Base-by-base conservation (phyloP, 345 rosid species). In the Gossypium mustelinum region DNA sequence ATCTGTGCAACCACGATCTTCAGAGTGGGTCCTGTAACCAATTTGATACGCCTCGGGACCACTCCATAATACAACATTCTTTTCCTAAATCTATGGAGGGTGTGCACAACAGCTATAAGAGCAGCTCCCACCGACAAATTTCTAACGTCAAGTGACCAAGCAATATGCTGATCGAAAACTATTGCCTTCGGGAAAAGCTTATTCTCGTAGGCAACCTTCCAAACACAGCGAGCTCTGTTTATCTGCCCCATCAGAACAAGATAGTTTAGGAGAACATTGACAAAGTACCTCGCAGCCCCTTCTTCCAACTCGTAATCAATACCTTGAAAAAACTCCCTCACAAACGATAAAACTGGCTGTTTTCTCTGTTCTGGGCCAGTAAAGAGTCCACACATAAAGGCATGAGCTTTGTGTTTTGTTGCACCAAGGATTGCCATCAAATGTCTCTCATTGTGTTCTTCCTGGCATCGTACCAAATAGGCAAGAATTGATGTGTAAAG, bases 171-270 rank as follows among this genome's bases (percentile, higher is more conserved):
- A 81, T 95, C 97, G 47, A 92, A 95, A 69, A 95, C 98, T 18
- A 95, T 93, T 65, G 99, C 98, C 81, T 95, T 95, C 0, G 97
- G 98, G 77, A 92, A 95, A 78, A 95, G 97, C 86, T 95, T 95
- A 76, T 92, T 95, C 84, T 95, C 98, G 18, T 93, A 93, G 0
- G 98, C 94, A 29, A 95, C 99, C 88, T 95, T 93, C 98, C 98
- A 95, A 72, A 93, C 87, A 79, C 99, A 95, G 16, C 98, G 86
- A 45, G 97, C 99, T 68, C 97, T 85, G 82, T 95, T 95, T 56
- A 93, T 89, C 82, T 92, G 98, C 65, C 97, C 99, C 99, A 90
- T 90, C 22, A 95, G 88, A 76, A 93, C 97, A 60, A 95, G 97
- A 84, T 93, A 95, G 75, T 95, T 95, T 72, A 95, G 92, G 58